A percentile compares a stretch with the other conserved stretches of the same genome.
Conservation (phyloP, 2,329 filamentous ascomycete genomes). For the Trichocomaceae sp. region DNA sequence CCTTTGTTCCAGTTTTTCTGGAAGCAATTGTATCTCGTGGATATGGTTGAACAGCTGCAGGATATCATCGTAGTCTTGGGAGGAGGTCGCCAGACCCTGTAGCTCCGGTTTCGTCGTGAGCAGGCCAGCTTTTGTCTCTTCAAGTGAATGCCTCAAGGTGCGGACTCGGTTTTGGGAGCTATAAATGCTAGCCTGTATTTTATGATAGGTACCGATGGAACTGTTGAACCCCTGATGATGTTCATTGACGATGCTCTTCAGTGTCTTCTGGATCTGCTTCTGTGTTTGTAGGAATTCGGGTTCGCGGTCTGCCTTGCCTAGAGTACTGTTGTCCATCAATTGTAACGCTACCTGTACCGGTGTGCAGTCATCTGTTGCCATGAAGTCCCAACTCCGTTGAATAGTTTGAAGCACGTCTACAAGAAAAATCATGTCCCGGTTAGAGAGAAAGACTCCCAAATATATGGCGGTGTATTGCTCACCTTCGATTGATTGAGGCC, state of each 20-base stretch:
- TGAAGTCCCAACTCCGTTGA: conserved; percentile 81
- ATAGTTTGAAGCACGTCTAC: conserved; percentile 70
- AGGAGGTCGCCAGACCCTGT: conserved; percentile 78
- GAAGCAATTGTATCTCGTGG: conserved; percentile 80
- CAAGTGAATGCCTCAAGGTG: conserved; percentile 72
- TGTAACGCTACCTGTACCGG: conserved; percentile 93
- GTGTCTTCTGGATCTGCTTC: conserved; percentile 78
- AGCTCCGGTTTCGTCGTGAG: conserved; percentile 83
- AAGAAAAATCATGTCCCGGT: background rate
- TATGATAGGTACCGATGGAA: conserved; percentile 97
- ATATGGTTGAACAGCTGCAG: conserved; percentile 75
- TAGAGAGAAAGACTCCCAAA: background rate
- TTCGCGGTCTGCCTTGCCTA: conserved; percentile 85
- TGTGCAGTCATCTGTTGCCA: conserved; percentile 81
- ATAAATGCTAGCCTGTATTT: conserved; percentile 91
- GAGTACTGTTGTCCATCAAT: conserved; percentile 85
- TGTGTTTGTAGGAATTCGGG: conserved; percentile 77
- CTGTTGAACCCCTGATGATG: conserved; percentile 99
- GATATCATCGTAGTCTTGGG: conserved; percentile 84
- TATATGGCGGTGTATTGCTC: conserved; percentile 3
- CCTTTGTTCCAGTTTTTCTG: conserved; percentile 84
- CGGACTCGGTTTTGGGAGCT: conserved; percentile 80
- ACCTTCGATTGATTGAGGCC: conserved; percentile 35
- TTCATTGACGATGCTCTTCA: conserved; percentile 92
- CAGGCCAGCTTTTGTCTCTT: conserved; percentile 71